Base-by-base conservation (phyloP, 129 eudicot genomes). In the Oenanthe sinensis region DNA sequence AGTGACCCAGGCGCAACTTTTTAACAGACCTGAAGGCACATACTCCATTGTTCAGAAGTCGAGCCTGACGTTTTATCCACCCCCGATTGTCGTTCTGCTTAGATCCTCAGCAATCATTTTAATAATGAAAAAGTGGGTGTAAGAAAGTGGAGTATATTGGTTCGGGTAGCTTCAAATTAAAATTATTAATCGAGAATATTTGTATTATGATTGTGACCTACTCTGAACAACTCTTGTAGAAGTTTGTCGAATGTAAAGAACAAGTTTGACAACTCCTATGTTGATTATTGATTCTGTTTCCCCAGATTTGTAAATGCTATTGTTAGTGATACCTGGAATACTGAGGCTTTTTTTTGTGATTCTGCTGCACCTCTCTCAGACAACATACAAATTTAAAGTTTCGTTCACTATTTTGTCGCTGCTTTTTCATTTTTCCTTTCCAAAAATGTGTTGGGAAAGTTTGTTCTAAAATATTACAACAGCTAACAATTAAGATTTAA, bases 1-100 rank as follows among this genome's bases (percentile, higher is more conserved):
- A 83, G 79, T 49, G 79, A 79, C 17, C 83, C 92, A 39, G 42
- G 42, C 42, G 42, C 42, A 45, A 82, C 86, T 60, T 78, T 90
- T 20, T 93, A 86, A 86, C 58, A 4, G 69, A 12, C 16, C 10
- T 30, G 76, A 12, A 42, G 76, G 37, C 17, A 10, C 19, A 72
- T 72, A 5, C 76, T 2, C 33, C 33, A 28, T 48, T 49, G 24
- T 73, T 44, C 15, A 28, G 55, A 44, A 73, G 20, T 42, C 54
- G n/a, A 0, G 26, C 33, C 55, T 40, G 26, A 22, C 11, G 17
- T 73, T 20, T 44, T 13, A 7, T 76, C 69, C 50, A 12, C 19
- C 6, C 8, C 1, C 36, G 8, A 26, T 20, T 45, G 10, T 72
- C 20, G 3, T n/a, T 8, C 43, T 42, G 78, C 54, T 40, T 12